A percentile compares a stretch with the other conserved stretches of the same genome.
These are phyloP conservation scores for Sphagnum fallax DNA, from an alignment of 228 moss, liverwort and hornwort genomes.

Conservation along the genomic window DNA sequence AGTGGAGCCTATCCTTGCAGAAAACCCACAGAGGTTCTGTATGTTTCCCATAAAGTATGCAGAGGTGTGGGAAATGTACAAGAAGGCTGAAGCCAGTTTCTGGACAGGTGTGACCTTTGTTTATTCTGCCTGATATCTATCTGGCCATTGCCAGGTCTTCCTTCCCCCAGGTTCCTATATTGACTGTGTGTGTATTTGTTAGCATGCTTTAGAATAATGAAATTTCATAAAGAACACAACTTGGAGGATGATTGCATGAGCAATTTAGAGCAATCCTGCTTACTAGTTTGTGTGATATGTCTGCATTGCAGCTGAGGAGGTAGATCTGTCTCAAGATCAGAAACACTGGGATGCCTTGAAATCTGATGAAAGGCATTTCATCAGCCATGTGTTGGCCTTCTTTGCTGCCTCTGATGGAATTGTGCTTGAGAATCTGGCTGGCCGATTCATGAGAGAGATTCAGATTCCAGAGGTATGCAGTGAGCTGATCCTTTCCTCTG, in stretches of 20 bases:
- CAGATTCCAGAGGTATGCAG: slow-evolving; percentile 74
- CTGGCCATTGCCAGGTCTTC: neutral
- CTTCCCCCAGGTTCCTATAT: neutral
- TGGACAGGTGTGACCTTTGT: slow-evolving; percentile 39
- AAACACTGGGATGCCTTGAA: slow-evolving; percentile 80
- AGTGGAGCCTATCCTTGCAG: slow-evolving; percentile 65
- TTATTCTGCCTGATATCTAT: neutral
- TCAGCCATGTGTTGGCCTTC: slow-evolving; percentile 92
- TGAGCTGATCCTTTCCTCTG: neutral
- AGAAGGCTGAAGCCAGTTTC: slow-evolving; percentile 85
- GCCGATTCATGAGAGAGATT: slow-evolving; percentile 92
- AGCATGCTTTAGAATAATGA: neutral
- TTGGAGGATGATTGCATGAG: no score
- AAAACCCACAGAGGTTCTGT: slow-evolving; percentile 70
- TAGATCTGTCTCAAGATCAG: slow-evolving; percentile 66
- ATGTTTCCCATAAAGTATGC: slow-evolving; percentile 92
- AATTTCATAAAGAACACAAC: neutral
- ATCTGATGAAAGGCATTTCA: slow-evolving; percentile 73
- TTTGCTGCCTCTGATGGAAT: slow-evolving; percentile 97
- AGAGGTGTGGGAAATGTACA: slow-evolving; percentile 97
- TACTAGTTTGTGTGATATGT: neutral
- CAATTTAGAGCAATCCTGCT: no score
- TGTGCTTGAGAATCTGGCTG: slow-evolving; percentile 87
- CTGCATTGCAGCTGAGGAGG: slow-evolving; percentile 66
- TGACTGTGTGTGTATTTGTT: no score